Conservation (phyloP, 2,329 filamentous ascomycete genomes). For the Sclerotinia subarctica region DNA sequence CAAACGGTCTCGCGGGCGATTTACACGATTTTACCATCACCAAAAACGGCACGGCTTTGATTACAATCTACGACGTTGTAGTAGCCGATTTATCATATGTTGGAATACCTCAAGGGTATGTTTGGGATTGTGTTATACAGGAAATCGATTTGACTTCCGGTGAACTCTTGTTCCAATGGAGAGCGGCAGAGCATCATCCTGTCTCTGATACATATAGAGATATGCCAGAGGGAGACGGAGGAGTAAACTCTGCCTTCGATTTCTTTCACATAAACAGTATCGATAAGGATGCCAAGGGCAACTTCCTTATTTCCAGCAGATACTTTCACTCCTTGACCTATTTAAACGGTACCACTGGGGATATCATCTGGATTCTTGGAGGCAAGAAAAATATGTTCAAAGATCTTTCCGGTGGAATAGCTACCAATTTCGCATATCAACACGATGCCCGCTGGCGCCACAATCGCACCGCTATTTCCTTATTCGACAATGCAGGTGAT, state of each 20-base stretch:
- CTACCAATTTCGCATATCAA: conserved; percentile 49
- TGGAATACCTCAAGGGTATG: conserved; percentile 47
- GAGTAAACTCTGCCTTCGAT: conserved; percentile 44
- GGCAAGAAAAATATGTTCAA: conserved; percentile 46
- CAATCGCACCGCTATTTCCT: conserved; percentile 30
- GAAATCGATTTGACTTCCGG: conserved; percentile 45
- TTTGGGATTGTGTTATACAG: conserved; percentile 57
- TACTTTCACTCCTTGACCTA: conserved; percentile 48
- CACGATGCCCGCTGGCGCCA: conserved; percentile 46
- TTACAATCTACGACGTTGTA: conserved; percentile 53
- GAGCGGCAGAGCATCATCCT: conserved; percentile 47
- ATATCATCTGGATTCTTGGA: conserved; percentile 48
- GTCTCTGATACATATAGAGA: conserved; percentile 40
- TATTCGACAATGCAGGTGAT: conserved; percentile 32
- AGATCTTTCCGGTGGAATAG: conserved; percentile 35
- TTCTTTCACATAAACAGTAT: conserved; percentile 40
- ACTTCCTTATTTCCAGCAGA: conserved; percentile 49
- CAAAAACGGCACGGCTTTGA: conserved; percentile 51
- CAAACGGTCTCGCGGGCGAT: conserved; percentile 25
- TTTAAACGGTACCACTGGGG: conserved; percentile 45
- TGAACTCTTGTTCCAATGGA: conserved; percentile 57
- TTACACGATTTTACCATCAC: conserved; percentile 54
- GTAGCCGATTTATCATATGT: conserved; percentile 45
- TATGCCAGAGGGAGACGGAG: conserved; percentile 39
- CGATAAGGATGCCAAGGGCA: conserved; percentile 42